Conservation (phyloP, 75 land plant genomes). For the Cryptomeria japonica region DNA sequence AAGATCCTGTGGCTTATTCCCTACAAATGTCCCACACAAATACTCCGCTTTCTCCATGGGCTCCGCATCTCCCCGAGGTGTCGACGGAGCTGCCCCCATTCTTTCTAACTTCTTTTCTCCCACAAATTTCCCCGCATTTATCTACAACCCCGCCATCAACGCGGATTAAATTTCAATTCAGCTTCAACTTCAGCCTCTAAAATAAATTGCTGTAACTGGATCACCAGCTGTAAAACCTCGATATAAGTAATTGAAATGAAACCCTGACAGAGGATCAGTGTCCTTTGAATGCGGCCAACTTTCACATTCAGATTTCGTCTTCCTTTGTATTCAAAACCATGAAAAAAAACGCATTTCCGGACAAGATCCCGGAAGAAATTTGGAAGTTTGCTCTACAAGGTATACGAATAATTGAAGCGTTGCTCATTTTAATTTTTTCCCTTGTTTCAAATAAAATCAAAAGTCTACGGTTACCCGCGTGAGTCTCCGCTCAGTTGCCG, state of each 20-base stretch:
- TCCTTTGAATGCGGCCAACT: neutral
- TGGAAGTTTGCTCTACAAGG: neutral
- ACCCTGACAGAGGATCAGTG: neutral
- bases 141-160: neutral
- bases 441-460: neutral
- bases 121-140: neutral
- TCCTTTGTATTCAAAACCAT: neutral
- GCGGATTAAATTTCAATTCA: neutral
- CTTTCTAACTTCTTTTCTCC: neutral
- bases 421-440: neutral
- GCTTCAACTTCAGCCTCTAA: neutral
- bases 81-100: constrained; percentile 79
- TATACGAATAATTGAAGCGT: neutral
- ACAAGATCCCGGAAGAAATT: neutral
- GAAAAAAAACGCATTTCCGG: neutral
- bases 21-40: constrained; percentile 65
- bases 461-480: neutral
- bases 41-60: constrained; percentile 59
- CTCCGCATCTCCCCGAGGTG: constrained; percentile 51
- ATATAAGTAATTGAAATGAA: neutral
- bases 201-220: neutral
- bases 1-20: constrained; percentile 52
- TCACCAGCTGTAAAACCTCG: neutral
- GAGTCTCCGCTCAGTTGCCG: neutral
- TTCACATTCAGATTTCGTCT: neutral